These are phyloP conservation scores for Lyophyllum shimeji DNA, from an alignment of 768 basidiomycete genomes.

Conservation along the genomic window DNA sequence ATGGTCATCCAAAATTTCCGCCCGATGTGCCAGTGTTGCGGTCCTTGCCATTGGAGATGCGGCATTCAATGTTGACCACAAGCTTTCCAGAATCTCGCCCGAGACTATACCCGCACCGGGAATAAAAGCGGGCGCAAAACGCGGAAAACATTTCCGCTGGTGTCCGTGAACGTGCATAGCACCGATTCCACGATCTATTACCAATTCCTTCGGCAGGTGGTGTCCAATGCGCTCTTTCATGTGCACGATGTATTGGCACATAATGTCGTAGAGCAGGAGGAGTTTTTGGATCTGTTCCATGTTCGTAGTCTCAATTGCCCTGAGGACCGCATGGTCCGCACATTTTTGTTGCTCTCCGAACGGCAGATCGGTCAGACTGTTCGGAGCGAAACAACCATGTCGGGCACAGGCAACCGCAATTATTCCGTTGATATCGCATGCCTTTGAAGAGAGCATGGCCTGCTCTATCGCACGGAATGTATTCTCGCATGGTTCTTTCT, in stretches of 20 bases:
- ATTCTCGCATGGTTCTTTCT: background rate
- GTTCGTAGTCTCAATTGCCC: background rate
- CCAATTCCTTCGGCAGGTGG: background rate
- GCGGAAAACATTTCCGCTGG: slow-evolving; percentile 17
- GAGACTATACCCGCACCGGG: background rate
- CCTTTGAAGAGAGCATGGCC: background rate
- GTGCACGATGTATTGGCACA: background rate
- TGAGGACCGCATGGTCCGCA: background rate
- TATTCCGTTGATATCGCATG: background rate
- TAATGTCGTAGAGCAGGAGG: background rate
- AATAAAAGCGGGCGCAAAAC: slow-evolving; percentile 14
- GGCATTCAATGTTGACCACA: slow-evolving; percentile 18
- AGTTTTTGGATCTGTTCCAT: background rate
- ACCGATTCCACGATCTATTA: too few relatives aligned
- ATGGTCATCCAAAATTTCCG: slow-evolving; percentile 22
- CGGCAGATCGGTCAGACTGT: background rate
- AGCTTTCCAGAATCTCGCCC: slow-evolving; percentile 20
- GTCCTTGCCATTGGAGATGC: slow-evolving; percentile 4
- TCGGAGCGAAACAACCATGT: background rate
- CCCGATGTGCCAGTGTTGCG: slow-evolving; percentile 9
- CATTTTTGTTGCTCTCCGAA: background rate
- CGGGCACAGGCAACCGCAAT: background rate
- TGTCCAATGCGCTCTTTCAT: background rate
- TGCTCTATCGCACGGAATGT: background rate
- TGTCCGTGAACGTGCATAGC: background rate